These are phyloP conservation scores for Microthyrium microscopicum DNA, from an alignment of 2,329 filamentous ascomycete genomes.

Conservation along the genomic window DNA sequence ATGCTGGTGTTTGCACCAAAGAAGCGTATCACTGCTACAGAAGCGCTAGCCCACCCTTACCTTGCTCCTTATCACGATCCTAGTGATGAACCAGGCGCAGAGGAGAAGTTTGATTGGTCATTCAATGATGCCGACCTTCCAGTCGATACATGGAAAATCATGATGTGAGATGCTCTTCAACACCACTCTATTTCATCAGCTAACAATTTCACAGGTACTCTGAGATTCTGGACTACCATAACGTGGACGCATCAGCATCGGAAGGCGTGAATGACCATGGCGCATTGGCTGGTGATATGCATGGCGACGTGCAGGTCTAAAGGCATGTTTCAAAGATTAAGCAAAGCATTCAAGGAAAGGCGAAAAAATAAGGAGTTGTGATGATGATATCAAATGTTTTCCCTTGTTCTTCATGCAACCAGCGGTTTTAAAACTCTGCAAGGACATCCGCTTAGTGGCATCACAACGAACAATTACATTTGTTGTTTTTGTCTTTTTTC, in stretches of 20 bases:
- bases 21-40: constrained; percentile 74
- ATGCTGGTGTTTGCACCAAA: constrained; percentile 99
- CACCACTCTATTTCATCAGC: background rate
- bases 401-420: too few species aligned
- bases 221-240: constrained; percentile 96
- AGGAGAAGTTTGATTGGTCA: constrained; percentile 98
- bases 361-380: too few species aligned
- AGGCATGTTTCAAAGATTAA: too few species aligned
- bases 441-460: too few species aligned
- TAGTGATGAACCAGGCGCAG: constrained; percentile 83
- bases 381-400: too few species aligned
- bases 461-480: too few species aligned
- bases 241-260: constrained; percentile 45
- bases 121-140: constrained; percentile 97
- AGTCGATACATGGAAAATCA: constrained; percentile 99
- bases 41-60: constrained; percentile 82
- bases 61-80: constrained; percentile 94
- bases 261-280: constrained; percentile 7
- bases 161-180: constrained; percentile 56
- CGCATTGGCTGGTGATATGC: too few species aligned
- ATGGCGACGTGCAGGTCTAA: too few species aligned
- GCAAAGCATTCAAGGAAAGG: too few species aligned
- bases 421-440: too few species aligned
- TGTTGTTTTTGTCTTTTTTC: too few species aligned
- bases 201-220: constrained; percentile 55